These are phyloP conservation scores for Erodium texanum DNA, from an alignment of 441 rosid species.

Conservation along the genomic window DNA sequence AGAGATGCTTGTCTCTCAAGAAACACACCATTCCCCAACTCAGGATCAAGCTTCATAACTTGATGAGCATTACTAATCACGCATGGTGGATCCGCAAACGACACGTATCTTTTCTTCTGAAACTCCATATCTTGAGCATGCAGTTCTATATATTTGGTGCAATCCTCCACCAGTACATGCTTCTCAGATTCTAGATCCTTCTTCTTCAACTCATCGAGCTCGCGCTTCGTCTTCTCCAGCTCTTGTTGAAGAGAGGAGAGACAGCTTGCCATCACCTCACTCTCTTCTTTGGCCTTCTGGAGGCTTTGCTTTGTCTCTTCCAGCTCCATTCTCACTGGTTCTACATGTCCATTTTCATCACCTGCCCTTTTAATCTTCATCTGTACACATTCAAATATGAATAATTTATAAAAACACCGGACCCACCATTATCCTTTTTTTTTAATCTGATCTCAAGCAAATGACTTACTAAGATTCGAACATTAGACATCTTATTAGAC, in stretches of 20 bases:
- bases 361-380: conserved; percentile 16
- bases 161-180: conserved; percentile 28
- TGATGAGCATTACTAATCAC: not conserved
- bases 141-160: conserved; percentile 21
- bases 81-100: conserved; percentile 58
- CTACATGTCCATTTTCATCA: conserved; percentile 13
- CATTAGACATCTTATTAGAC: too few species aligned
- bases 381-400: conserved; percentile 12
- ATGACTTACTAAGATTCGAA: too few species aligned
- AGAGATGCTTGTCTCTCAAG: conserved; percentile 76
- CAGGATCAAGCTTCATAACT: too few species aligned
- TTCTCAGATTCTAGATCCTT: conserved; percentile 14
- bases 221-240: conserved; percentile 62
- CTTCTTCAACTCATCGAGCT: conserved; percentile 45
- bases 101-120: conserved; percentile 40
- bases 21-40: conserved; percentile 18
- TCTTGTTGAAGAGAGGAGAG: conserved; percentile 60
- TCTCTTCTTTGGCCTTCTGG: conserved; percentile 45
- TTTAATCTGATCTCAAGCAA: too few species aligned
- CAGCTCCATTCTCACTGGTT: conserved; percentile 26
- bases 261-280: conserved; percentile 43
- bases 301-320: conserved; percentile 52
- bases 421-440: too few species aligned
- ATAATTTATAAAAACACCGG: too few species aligned
- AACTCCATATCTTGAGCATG: not conserved